Evolutionary conservation across 2,329 filamentous ascomycete species (phyloP).

Genomic region (Arachnomyces sp.): DNA sequence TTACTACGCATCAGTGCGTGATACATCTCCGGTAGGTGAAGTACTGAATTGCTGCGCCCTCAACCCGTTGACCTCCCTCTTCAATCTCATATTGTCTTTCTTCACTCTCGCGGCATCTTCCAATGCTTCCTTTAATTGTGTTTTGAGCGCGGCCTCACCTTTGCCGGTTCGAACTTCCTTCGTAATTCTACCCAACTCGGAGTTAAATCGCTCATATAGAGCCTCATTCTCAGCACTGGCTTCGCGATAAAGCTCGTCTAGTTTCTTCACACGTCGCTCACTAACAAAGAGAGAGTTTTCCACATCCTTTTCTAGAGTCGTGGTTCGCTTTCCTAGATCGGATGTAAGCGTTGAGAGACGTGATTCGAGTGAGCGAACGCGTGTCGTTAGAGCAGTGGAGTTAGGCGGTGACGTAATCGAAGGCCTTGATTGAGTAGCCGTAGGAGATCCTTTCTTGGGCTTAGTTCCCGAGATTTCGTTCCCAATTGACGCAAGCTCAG

Average conservation of each 20-base stretch:
- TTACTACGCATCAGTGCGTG: constrained; percentile 19
- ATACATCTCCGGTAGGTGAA: constrained; percentile 17
- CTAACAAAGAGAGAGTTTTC: constrained; percentile 63
- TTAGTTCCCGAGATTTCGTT: constrained; percentile 60
- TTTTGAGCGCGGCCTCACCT: constrained; percentile 70
- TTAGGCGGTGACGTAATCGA: constrained; percentile 18
- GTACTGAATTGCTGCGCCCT: constrained; percentile 41
- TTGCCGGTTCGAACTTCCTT: constrained; percentile 68
- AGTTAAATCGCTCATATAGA: constrained; percentile 84
- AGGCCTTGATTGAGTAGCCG: constrained; percentile 36
- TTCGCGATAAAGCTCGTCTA: constrained; percentile 86
- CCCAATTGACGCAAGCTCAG: constrained; percentile 71
- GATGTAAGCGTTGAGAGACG: constrained; percentile 54
- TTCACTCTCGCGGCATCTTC: constrained; percentile 72
- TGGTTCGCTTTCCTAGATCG: constrained; percentile 55
- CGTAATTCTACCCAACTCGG: constrained; percentile 77
- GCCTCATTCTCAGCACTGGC: constrained; percentile 85
- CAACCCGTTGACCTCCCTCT: constrained; percentile 70
- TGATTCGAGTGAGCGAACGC: constrained; percentile 60
- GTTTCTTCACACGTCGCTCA: constrained; percentile 69
- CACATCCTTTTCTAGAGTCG: constrained; percentile 61
- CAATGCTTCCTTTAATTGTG: constrained; percentile 61
- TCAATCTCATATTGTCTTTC: constrained; percentile 78
- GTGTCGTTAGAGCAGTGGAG: constrained; percentile 30
- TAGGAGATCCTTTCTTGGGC: constrained; percentile 29